Base-by-base conservation (phyloP, 2,329 filamentous ascomycete species). In the Exophiala phaeomuriformis region DNA sequence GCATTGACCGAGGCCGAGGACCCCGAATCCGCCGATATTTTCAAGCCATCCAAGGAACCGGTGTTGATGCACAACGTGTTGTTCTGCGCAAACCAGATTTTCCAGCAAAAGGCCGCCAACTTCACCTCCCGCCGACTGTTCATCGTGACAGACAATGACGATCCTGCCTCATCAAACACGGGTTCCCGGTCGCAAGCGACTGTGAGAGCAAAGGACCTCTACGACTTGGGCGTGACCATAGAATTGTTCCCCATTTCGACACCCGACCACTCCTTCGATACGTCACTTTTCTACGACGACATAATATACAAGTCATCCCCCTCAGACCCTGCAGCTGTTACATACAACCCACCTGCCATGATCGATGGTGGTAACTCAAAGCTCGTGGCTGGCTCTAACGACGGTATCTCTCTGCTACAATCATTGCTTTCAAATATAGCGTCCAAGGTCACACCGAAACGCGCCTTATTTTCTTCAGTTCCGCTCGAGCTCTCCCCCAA, bases 1-100 rank as follows among this genome's bases (percentile, higher is more conserved):
- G 76, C 77, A 27, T 68, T 98, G 51, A 84, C 88, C 0, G 86
- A 95, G 56, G 85, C 90, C 33, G 88, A 85, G 32, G 83, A 39
- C 49, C 53, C 61, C 4, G 58, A 86, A 53, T 79, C 82, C 0
- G 76, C 82, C 2, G 77, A 83, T 5, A 72, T 96, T 3, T 72
- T 97, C 35, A 77, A 78, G 4, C 84, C 90, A 1, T 81, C 87
- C 0, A 72, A 79, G 2, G 82, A 90, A 51, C 74, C 77, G 1
- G 83, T 86, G 0, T 83, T 84, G 33, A 95, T 98, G 84, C 82
- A 88, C 6, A 95, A 90, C 64, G 79, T 98, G 2, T 77, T 98
- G 1, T 96, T 96, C 67, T 95, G 90, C 63, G 91, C 90, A 36
- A 97, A 97, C 61, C 90, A 96, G 66, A 87, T 97, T 48, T 96